Evolutionary conservation across 495 filamentous ascomycete species (phyloP), one percentile per base, ranked within the genome.

Genomic region (Hamigera avellanea): DNA sequence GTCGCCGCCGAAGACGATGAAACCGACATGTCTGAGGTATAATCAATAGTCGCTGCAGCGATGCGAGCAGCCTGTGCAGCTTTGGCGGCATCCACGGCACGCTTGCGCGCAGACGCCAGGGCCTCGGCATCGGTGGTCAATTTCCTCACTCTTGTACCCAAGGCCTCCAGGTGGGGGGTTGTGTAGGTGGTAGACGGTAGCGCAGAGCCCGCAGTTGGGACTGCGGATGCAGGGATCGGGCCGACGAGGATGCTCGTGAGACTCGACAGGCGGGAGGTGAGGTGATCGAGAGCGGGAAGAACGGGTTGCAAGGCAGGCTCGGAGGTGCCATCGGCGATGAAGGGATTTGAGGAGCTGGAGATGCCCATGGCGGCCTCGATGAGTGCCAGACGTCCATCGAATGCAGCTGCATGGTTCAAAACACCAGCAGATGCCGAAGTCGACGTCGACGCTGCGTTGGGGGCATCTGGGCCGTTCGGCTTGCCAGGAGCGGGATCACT

Each of bases 281-380:
- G 56, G 23, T 75, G 76, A 33, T 87, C 78, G 5, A 99, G 73
- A 6, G 71, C 68, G 33, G 88, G 81, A 1, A 99, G 67, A 6
- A 86, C 79, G 3, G 85, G 81, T 23, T 95, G 70, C 9, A 95
- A 70, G 14, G 86, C 75, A 26, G 67, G 57, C 59, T 81, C 36
- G 56, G 67, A 27, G 72, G 66, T 40, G 7, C 66, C 66, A 1
- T 73, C 62, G 33, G 73, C 70, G 12, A 81, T 50, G 36, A 81
- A 73, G 6, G 81, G 72, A 43, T 84, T 72, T 3, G 73, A 68
- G 5, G 77, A 69, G 9, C 74, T 77, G 9, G 73, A 78, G 27
- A 95, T 70, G 12, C 93, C 93, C 32, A 96, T 73, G 1, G 78
- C 72, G 33, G 76, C 77, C 59, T 99, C 91, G 21, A 99, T 64